These are phyloP conservation scores for Ilyonectria sp. DNA, from an alignment of 2,329 filamentous ascomycete species.

Conservation along the genomic window DNA sequence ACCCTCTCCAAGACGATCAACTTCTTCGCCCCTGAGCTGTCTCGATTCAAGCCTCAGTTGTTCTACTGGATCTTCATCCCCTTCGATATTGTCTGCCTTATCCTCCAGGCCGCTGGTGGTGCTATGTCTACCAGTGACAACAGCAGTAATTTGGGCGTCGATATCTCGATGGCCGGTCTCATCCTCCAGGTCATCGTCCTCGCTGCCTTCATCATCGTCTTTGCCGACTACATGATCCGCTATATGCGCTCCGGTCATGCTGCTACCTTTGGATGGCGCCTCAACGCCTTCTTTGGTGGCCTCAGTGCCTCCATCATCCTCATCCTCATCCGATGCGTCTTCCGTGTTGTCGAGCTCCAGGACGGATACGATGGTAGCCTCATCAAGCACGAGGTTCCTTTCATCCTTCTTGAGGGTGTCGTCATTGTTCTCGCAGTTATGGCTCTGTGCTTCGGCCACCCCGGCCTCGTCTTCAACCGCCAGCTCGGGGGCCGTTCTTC, in stretches of 20 bases:
- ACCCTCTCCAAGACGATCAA: slow-evolving; percentile 65
- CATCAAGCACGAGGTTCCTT: slow-evolving; percentile 66
- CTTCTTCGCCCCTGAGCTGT: slow-evolving; percentile 57
- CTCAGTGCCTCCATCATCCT: slow-evolving; percentile 69
- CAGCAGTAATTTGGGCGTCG: slow-evolving; percentile 55
- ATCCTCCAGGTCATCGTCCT: slow-evolving; percentile 72
- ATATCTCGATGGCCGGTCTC: slow-evolving; percentile 66
- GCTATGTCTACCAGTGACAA: slow-evolving; percentile 64
- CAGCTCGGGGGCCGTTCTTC: slow-evolving; percentile 29
- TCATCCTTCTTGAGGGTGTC: slow-evolving; percentile 68
- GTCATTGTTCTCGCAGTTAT: slow-evolving; percentile 56
- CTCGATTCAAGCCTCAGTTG: slow-evolving; percentile 60
- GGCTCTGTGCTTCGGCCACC: slow-evolving; percentile 58
- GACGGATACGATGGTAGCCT: slow-evolving; percentile 73
- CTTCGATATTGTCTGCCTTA: slow-evolving; percentile 70
- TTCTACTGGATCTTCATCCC: slow-evolving; percentile 68
- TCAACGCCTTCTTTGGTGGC: slow-evolving; percentile 65
- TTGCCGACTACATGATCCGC: slow-evolving; percentile 66
- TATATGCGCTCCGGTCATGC: slow-evolving; percentile 52
- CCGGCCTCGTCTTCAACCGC: slow-evolving; percentile 57
- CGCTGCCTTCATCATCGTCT: slow-evolving; percentile 64
- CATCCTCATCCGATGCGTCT: slow-evolving; percentile 75
- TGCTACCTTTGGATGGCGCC: slow-evolving; percentile 47
- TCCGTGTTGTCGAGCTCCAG: slow-evolving; percentile 76
- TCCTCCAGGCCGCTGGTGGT: slow-evolving; percentile 71